phyloP scores from a whole-genome alignment of 2,329 filamentous ascomycete genomes.

The Phoma herbarum region DNA sequence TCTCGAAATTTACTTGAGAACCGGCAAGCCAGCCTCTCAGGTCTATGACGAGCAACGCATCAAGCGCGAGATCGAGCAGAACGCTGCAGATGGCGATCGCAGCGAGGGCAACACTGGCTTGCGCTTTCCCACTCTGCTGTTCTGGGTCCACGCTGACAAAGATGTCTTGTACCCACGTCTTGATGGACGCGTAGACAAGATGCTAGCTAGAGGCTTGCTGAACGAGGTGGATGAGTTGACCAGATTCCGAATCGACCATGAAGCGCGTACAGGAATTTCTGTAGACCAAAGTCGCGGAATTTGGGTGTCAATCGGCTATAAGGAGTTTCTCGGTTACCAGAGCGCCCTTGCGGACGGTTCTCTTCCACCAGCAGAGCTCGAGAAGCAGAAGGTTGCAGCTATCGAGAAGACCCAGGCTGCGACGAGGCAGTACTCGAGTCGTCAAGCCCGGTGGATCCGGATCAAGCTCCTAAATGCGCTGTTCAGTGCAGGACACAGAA shows the following conservation, averaged over 20 bases:
- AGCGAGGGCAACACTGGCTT: constrained; percentile 37
- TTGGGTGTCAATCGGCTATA: constrained; percentile 97
- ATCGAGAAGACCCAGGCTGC: constrained; percentile 81
- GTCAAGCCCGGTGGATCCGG: constrained; percentile 87
- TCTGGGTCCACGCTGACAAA: constrained; percentile 85
- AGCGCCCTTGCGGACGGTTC: constrained; percentile 38
- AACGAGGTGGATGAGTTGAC: constrained; percentile 67
- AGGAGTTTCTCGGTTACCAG: constrained; percentile 83
- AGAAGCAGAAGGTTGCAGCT: constrained; percentile 65
- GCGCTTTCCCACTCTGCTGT: constrained; percentile 71
- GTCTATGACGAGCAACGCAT: constrained; percentile 79
- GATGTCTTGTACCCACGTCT: constrained; percentile 74
- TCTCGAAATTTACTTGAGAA: constrained; percentile 87
- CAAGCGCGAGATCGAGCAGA: constrained; percentile 44
- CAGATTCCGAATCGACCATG: constrained; percentile 56
- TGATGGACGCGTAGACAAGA: constrained; percentile 80
- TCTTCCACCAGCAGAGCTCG: constrained; percentile 55
- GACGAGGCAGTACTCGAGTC: constrained; percentile 86
- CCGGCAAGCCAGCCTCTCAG: constrained; percentile 81
- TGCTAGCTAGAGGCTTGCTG: constrained; percentile 75
- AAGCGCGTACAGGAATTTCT: constrained; percentile 56
- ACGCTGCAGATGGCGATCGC: not conserved
- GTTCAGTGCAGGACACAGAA: constrained; percentile 60
- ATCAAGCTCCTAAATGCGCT: constrained; percentile 79
- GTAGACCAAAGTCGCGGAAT: constrained; percentile 84